Percentiles rank a stretch among this genome's conserved stretches.
Evolutionary conservation across 164 flowering plant genomes (phyloP).

Genomic region (Piper longum): DNA sequence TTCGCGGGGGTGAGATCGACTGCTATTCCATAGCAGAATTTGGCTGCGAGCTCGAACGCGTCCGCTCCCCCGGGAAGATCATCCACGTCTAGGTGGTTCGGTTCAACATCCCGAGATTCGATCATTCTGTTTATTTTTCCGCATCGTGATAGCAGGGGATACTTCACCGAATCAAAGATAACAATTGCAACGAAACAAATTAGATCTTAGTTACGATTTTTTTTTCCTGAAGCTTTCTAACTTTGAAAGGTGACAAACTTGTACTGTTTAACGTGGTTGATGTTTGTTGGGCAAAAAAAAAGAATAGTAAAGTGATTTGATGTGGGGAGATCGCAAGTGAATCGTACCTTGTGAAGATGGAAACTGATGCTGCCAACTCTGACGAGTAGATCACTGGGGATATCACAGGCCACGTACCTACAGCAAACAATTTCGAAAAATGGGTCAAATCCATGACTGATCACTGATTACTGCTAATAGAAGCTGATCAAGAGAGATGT

Average conservation of each 20-base stretch:
- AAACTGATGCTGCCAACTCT: conserved; percentile 56
- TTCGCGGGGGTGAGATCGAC: conserved; percentile 73
- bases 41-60: conserved; percentile 70
- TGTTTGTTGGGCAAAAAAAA: neutral
- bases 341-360: conserved; percentile 83
- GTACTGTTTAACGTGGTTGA: no score
- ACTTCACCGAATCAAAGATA: conserved; percentile 18
- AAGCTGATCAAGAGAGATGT: neutral
- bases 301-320: neutral
- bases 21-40: conserved; percentile 80
- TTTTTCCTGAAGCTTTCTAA: neutral
- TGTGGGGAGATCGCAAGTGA: neutral
- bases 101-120: conserved; percentile 38
- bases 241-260: neutral
- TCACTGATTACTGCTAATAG: neutral
- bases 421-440: conserved; percentile 4
- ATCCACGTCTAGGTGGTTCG: conserved; percentile 35
- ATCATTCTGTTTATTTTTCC: conserved; percentile 63
- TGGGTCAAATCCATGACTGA: neutral
- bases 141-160: conserved; percentile 71
- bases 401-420: conserved; percentile 83
- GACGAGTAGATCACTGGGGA: conserved; percentile 81
- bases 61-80: conserved; percentile 79
- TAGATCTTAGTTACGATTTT: neutral
- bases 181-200: neutral